These are phyloP conservation scores for Neurospora sp. DNA, from an alignment of 495 filamentous ascomycete species.

Conservation along the genomic window DNA sequence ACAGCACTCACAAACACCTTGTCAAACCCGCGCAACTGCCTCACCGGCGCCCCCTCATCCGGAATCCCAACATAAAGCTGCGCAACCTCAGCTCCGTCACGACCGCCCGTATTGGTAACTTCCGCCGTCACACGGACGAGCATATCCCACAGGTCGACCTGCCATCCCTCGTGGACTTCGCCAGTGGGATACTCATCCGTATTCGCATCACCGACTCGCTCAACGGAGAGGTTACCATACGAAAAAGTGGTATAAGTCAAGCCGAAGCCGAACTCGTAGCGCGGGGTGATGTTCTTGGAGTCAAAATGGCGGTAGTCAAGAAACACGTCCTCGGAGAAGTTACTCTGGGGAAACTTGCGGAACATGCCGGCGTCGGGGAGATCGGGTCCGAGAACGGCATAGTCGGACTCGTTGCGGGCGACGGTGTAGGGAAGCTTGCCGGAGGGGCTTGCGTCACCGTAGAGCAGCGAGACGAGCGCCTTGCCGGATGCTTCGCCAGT, in stretches of 20 bases:
- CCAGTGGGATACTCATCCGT: conserved; percentile 28
- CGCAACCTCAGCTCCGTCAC: conserved; percentile 44
- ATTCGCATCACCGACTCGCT: conserved; percentile 11
- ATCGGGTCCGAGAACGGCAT: conserved; percentile 33
- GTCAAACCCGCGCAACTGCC: conserved; percentile 57
- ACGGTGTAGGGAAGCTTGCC: conserved; percentile 67
- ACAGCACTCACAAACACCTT: conserved; percentile 44
- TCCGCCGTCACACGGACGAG: conserved; percentile 41
- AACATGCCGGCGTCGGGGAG: conserved; percentile 22
- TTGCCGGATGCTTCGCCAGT: conserved; percentile 53
- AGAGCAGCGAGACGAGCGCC: conserved; percentile 47
- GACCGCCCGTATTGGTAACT: conserved; percentile 47
- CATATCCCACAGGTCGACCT: conserved; percentile 47
- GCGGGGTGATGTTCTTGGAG: conserved; percentile 48
- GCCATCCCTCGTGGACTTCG: conserved; percentile 44
- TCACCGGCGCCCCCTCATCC: conserved; percentile 28
- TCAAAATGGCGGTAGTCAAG: conserved; percentile 64
- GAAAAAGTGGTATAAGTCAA: conserved; percentile 59
- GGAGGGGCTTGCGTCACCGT: conserved; percentile 47
- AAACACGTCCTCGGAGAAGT: conserved; percentile 55
- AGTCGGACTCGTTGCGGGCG: conserved; percentile 53
- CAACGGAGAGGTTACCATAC: conserved; percentile 34
- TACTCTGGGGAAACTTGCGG: conserved; percentile 43
- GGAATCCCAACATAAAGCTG: conserved; percentile 58
- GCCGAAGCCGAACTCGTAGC: conserved; percentile 66